Conservation (phyloP, 768 basidiomycete species). For the Leccinellum luteum region DNA sequence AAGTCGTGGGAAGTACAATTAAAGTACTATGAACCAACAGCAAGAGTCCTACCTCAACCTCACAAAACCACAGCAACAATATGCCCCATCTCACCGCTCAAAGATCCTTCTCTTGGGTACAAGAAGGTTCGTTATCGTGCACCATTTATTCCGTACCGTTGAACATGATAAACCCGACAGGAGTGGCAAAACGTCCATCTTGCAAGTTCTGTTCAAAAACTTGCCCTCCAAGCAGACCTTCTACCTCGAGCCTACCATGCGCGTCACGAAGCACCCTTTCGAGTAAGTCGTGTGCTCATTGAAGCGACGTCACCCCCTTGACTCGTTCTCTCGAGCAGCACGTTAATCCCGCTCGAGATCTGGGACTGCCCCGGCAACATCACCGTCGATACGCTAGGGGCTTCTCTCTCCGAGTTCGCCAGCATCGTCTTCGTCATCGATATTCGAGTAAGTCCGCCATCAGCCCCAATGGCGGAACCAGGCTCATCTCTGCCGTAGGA, state of each 20-base stretch:
- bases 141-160: background rate
- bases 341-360: conserved; percentile 88
- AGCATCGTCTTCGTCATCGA: conserved; percentile 93
- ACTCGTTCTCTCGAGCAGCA: conserved; percentile 44
- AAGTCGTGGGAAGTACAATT: conserved; percentile 13
- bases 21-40: conserved; percentile 3
- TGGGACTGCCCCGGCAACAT: conserved; percentile 94
- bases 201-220: conserved; percentile 88
- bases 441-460: conserved; percentile 63
- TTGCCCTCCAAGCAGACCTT: conserved; percentile 82
- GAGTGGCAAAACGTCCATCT: conserved; percentile 90
- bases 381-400: conserved; percentile 73
- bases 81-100: conserved; percentile 39
- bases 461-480: background rate
- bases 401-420: conserved; percentile 74
- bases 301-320: background rate
- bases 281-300: conserved; percentile 58
- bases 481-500: conserved; percentile 46
- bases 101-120: conserved; percentile 74
- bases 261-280: conserved; percentile 67
- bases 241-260: conserved; percentile 85
- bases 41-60: conserved; percentile 13
- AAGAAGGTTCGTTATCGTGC: conserved; percentile 45
- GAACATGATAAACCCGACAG: conserved; percentile 37
- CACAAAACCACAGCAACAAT: conserved; percentile 6